Percentiles rank a stretch among this genome's conserved stretches.
Evolutionary conservation across 345 rosid species (phyloP).

Genomic region (Gynandropsis gynandra): DNA sequence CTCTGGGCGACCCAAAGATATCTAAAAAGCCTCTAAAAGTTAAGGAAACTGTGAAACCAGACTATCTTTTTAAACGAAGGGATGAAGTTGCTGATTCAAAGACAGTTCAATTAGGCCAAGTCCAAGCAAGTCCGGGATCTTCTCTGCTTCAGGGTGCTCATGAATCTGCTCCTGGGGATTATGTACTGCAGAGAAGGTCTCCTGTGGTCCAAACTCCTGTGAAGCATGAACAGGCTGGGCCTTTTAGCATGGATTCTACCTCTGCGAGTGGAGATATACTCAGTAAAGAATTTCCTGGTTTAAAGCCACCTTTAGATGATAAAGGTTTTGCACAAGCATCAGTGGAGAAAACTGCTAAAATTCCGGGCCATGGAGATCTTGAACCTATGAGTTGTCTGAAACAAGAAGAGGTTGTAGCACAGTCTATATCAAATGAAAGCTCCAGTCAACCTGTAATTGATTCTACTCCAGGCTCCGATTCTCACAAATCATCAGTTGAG

Average conservation of each 20-base stretch:
- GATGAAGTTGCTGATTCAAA: slow-evolving; percentile 45
- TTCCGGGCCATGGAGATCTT: slow-evolving; percentile 30
- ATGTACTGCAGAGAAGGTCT: slow-evolving; percentile 64
- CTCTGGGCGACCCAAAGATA: slow-evolving; percentile 54
- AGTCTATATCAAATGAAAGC: slow-evolving; percentile 30
- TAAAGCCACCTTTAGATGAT: slow-evolving; percentile 27
- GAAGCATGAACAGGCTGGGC: slow-evolving; percentile 34
- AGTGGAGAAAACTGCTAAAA: slow-evolving; percentile 22
- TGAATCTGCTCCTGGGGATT: slow-evolving; percentile 51
- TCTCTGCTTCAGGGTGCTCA: slow-evolving; percentile 24
- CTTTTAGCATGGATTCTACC: slow-evolving; percentile 29
- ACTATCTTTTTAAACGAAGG: slow-evolving; percentile 76
- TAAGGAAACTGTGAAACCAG: slow-evolving; percentile 77
- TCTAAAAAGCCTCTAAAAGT: slow-evolving; percentile 56
- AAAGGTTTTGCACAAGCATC: slow-evolving; percentile 22
- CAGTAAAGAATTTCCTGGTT: slow-evolving; percentile 27
- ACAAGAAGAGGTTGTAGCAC: slow-evolving; percentile 30
- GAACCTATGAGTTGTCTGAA: slow-evolving; percentile 29
- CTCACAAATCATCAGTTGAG: slow-evolving; percentile 28
- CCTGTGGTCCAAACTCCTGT: slow-evolving; percentile 29
- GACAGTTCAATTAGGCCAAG: slow-evolving; percentile 30
- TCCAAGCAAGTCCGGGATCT: slow-evolving; percentile 33
- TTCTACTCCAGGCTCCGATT: slow-evolving; percentile 22
- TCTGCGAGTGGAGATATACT: slow-evolving; percentile 30
- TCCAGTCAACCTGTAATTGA: slow-evolving; percentile 31